Conservation (phyloP, 106 monocot species). For the Hemerocallis citrina region DNA sequence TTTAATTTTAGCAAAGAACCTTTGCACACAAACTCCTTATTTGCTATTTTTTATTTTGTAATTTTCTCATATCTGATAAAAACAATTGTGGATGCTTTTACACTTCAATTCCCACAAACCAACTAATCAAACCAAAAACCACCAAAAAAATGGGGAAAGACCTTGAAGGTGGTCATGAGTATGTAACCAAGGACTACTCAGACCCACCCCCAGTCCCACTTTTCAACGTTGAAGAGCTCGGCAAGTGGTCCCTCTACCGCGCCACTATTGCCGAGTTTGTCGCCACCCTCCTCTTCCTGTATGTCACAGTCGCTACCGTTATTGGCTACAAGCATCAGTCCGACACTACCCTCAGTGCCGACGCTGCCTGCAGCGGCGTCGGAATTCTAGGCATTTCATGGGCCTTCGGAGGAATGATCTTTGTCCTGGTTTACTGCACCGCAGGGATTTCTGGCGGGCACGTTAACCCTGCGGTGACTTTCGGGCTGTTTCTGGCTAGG, state of each 20-base stretch:
- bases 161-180: conserved; percentile 2
- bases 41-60: too few species aligned
- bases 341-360: not conserved
- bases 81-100: too few species aligned
- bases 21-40: too few species aligned
- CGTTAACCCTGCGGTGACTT: conserved; percentile 48
- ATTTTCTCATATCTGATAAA: too few species aligned
- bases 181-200: conserved; percentile 15
- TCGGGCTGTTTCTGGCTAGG: conserved; percentile 41
- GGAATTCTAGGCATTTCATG: conserved; percentile 15
- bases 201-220: conserved; percentile 19
- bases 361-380: conserved; percentile 21
- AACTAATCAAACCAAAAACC: not conserved
- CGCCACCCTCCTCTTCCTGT: conserved; percentile 23
- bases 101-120: too few species aligned
- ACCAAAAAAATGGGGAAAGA: conserved; percentile 5
- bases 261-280: conserved; percentile 25
- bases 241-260: conserved; percentile 26
- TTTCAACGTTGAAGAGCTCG: conserved; percentile 14
- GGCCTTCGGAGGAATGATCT: conserved; percentile 19
- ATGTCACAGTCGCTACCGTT: conserved; percentile 19
- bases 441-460: conserved; percentile 30
- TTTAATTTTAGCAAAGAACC: too few species aligned
- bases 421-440: conserved; percentile 17
- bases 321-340: conserved; percentile 28